Evolutionary conservation across 352 stramenopile genomes (phyloP), one percentile per base, ranked within the genome.

Genomic region (Pythium diclinum): DNA sequence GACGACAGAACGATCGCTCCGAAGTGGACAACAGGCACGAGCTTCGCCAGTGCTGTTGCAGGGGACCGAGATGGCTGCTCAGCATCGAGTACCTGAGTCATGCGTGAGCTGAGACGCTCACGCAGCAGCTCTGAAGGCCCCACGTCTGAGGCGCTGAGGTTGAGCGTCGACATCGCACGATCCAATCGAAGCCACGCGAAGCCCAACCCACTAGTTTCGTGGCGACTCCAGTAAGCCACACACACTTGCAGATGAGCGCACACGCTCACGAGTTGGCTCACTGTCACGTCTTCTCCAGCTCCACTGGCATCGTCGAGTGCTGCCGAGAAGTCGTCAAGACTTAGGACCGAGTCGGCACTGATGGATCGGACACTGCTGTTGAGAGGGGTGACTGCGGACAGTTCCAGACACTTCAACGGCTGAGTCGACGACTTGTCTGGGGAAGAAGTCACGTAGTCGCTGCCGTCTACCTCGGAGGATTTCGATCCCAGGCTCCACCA

Each of bases 1-100:
- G 59, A 65, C 1, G 47, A 33, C 2, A 65, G 21, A 14, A 65
- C 16, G 23, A 65, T 65, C 19, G 47, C 59, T 10, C 47, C 38
- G 3, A 65, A 16, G 1, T 48, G 59, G 23, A 65, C 14, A 0
- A 65, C 59, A 1, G 59, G 48, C 0, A 65, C 47, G 36, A 65
- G 38, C 48, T 57, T 59, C 46, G 47, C 17, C 14, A 65, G 3
- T 14, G 59, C 55, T 1, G 47, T 58, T n/a, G 59, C 9, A 38
- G 52, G 38, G 2, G 59, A 65, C 16, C 25, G 42, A 23, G 59
- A 65, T 23, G 59, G 36, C 3, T 59, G 47, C 2, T 17, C 21
- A 21, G 33, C 47, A 21, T 65, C 59, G 6, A 65, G 6, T 16
- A 25, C 23, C 21, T 30, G 34, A 7, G 59, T 49, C 33, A 58